A percentile compares a stretch with the other conserved stretches of the same genome.
Conservation (phyloP, 805 yeast genomes). For the Myxozyma kluyveri region DNA sequence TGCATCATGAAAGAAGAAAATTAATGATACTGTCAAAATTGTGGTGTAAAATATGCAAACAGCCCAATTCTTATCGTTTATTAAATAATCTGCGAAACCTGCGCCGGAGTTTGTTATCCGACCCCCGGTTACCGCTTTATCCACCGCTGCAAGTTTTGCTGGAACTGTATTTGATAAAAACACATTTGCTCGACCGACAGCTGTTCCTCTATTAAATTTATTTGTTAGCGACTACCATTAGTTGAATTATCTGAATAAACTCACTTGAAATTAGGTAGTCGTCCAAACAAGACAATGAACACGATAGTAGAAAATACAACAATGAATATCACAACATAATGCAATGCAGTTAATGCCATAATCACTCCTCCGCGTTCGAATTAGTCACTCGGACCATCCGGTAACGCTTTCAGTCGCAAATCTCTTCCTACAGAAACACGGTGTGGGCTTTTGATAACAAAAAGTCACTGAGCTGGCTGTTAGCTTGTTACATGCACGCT, state of each 20-base stretch:
- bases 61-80: conserved; percentile 33
- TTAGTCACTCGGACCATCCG: too few relatives aligned
- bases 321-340: conserved; percentile 31
- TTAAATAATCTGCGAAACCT: conserved; percentile 14
- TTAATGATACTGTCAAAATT: conserved; percentile 22
- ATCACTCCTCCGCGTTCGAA: not conserved
- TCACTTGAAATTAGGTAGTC: conserved; percentile 38
- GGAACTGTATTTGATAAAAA: conserved; percentile 30
- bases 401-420: too few relatives aligned
- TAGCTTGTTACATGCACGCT: too few relatives aligned
- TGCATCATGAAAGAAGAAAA: conserved; percentile 25
- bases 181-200: conserved; percentile 29
- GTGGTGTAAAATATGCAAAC: conserved; percentile 25
- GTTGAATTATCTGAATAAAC: not conserved
- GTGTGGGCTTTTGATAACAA: too few relatives aligned
- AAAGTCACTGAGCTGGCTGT: too few relatives aligned
- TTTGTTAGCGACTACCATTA: not conserved
- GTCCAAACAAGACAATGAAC: conserved; percentile 38
- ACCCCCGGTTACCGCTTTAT: conserved; percentile 26
- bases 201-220: conserved; percentile 28
- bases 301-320: conserved; percentile 33
- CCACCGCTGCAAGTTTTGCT: conserved; percentile 15
- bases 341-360: conserved; percentile 11
- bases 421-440: too few relatives aligned
- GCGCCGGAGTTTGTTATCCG: conserved; percentile 4